These are phyloP conservation scores for Plantago elongata DNA, from an alignment of 257 asterid genomes.

Conservation along the genomic window DNA sequence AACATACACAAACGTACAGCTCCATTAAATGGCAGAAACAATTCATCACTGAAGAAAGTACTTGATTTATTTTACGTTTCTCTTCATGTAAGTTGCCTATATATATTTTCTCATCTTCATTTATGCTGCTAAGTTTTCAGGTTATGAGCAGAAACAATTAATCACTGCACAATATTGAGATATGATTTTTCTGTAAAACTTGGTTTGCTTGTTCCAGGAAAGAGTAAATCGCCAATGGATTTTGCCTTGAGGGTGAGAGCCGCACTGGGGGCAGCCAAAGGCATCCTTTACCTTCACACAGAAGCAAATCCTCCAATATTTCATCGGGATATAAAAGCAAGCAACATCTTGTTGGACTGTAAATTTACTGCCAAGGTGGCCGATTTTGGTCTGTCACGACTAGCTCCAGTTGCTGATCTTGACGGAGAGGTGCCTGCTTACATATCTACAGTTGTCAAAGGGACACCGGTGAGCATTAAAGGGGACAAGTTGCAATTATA, in stretches of 20 bases:
- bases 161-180: neutral
- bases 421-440: constrained; percentile 73
- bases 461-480: constrained; percentile 76
- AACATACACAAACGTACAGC: no score
- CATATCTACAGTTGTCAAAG: constrained; percentile 95
- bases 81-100: neutral
- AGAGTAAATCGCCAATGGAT: constrained; percentile 44
- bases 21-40: no score
- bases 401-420: constrained; percentile 80
- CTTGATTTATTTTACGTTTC: no score
- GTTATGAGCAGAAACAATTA: neutral
- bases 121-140: neutral
- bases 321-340: constrained; percentile 96
- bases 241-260: constrained; percentile 70
- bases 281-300: constrained; percentile 88
- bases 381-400: constrained; percentile 89
- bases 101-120: neutral
- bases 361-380: constrained; percentile 81
- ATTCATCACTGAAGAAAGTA: no score
- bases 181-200: neutral
- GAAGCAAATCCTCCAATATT: constrained; percentile 99
- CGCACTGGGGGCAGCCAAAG: constrained; percentile 81
- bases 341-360: constrained; percentile 77
- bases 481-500: neutral
- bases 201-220: constrained; percentile 40